Evolutionary conservation across 768 basidiomycete species (phyloP).

Genomic region (Fomitopsis serialis): DNA sequence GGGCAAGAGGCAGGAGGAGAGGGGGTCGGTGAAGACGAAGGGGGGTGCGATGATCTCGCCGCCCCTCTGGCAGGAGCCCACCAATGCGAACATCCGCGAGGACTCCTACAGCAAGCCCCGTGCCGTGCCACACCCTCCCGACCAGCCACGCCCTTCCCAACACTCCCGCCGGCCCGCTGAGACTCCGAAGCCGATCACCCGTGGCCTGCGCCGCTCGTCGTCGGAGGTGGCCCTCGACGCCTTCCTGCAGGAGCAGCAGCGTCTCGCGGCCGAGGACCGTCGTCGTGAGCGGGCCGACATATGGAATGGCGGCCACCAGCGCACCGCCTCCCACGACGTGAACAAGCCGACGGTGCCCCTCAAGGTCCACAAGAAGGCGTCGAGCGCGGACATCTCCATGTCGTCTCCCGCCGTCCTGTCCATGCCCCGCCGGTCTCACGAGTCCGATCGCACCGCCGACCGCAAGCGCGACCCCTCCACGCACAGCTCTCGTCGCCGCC

Average conservation of each 20-base stretch:
- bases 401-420: neutral
- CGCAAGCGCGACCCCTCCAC: neutral
- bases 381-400: neutral
- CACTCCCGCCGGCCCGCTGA: no score
- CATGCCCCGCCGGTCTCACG: neutral
- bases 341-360: neutral
- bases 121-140: no score
- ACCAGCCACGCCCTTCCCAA: neutral
- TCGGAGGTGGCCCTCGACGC: neutral
- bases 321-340: neutral
- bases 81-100: no score
- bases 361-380: neutral
- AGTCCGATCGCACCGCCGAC: neutral
- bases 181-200: no score
- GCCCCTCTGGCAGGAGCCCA: no score
- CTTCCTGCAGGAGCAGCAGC: neutral
- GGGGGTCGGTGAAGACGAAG: no score
- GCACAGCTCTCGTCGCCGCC: neutral
- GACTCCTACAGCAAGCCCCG: no score
- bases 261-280: neutral
- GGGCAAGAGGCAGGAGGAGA: no score
- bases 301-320: neutral
- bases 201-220: neutral
- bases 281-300: neutral
- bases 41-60: no score